Evolutionary conservation across 352 stramenopile species (phyloP), one percentile per base, ranked within the genome.

Genomic region (Phytophthora hibernalis): DNA sequence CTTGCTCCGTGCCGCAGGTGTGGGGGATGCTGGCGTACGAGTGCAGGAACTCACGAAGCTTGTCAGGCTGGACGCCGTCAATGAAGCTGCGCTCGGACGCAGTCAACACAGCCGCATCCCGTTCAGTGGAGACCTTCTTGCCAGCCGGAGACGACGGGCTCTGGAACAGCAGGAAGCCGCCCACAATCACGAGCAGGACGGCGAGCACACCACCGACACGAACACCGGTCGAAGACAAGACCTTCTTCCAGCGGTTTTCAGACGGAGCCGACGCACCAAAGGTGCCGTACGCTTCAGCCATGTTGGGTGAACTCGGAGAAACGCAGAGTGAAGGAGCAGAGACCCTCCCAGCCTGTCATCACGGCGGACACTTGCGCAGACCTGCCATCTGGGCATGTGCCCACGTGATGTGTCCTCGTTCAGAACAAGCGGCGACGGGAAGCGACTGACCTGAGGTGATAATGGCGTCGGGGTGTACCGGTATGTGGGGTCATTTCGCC

Each of bases 21-120:
- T 84, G 76, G 12, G 76, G 76, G 55, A 60, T 51, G 37, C 61
- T 76, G 26, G 54, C 62, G 54, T 65, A 70, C 24, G 53, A 35
- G 54, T 70, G 54, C 6, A 70, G 28, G 37, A 64, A 70, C 54
- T 70, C 61, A 20, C 54, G 61, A 5, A 70, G 35, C 16, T 68
- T 70, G 21, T 58, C 31, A 1, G 60, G 62, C 13, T 72, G 54
- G 31, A 76, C 68, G 10, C 48, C 57, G 21, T 65, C 42, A 11
- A 76, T 51, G 35, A 72, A 76, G 24, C 24, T 42, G 37, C 49
- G 58, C 16, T 66, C 58, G 16, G 49, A 66, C 20, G 49, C 13
- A n/a, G 58, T 66, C 50, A 66, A 52, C 30, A 54, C 48, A 9
- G 58, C 37, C 5, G 48, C 48, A 58, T 66, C 38, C 5, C 21